Evolutionary conservation across 1,284 basidiomycete species (phyloP).

Genomic region (Ustilago hordei): DNA sequence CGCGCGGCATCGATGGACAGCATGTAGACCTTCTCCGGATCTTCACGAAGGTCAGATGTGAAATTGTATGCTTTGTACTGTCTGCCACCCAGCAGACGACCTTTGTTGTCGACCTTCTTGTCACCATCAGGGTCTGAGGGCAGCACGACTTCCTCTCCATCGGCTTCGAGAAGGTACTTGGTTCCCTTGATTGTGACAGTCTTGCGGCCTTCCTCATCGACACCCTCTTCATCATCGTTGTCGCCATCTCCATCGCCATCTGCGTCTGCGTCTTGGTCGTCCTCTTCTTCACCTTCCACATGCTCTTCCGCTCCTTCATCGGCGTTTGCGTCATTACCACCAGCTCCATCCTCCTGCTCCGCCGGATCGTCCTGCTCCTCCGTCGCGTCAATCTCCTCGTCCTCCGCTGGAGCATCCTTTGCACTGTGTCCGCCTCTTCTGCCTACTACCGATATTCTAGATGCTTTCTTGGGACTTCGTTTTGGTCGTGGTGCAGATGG

Average conservation of each 20-base stretch:
- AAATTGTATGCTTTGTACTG: slow-evolving; percentile 91
- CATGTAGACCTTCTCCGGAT: slow-evolving; percentile 88
- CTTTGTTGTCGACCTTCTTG: slow-evolving; percentile 87
- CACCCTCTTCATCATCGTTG: slow-evolving; percentile 2
- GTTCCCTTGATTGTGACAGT: slow-evolving; percentile 81
- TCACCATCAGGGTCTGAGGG: slow-evolving; percentile 88
- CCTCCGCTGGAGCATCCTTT: slow-evolving; percentile 22
- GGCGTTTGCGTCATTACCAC: slow-evolving; percentile 3
- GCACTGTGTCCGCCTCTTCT: slow-evolving; percentile 14
- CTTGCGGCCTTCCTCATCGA: slow-evolving; percentile 69
- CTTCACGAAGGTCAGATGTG: slow-evolving; percentile 78
- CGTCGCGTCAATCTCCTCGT: slow-evolving; percentile 12
- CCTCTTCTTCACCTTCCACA: slow-evolving; percentile 17
- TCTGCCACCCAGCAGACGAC: slow-evolving; percentile 86
- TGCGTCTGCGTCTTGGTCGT: slow-evolving; percentile 18
- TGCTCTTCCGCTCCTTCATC: slow-evolving; percentile 5
- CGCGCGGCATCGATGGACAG: slow-evolving; percentile 96
- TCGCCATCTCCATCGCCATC: slow-evolving; percentile 14
- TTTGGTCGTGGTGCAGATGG: slow-evolving; percentile 17
- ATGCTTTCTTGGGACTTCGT: slow-evolving; percentile 26
- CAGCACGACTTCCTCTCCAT: slow-evolving; percentile 87
- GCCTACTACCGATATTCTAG: slow-evolving; percentile 26
- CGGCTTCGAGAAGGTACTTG: slow-evolving; percentile 82
- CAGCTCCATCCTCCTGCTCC: slow-evolving; percentile 25
- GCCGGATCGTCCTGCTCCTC: slow-evolving; percentile 19